Percentiles rank a stretch among this genome's conserved stretches.
These are phyloP conservation scores for Solanum gracilifrons DNA, from an alignment of 257 asterid genomes.

Conservation along the genomic window DNA sequence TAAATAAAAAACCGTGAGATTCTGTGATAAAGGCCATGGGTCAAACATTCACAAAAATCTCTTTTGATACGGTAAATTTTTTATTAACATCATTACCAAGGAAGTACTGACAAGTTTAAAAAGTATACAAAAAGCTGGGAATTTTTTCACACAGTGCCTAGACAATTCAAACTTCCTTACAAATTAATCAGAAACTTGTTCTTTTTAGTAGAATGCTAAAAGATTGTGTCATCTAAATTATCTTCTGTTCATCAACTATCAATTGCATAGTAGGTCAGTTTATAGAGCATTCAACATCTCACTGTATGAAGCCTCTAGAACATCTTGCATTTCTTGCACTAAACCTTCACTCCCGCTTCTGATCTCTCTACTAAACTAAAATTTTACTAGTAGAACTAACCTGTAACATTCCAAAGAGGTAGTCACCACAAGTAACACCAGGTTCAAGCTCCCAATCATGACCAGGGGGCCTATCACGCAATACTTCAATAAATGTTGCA, in stretches of 20 bases:
- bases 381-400: conserved; percentile 15
- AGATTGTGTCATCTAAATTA: not conserved
- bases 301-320: not conserved
- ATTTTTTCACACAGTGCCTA: not conserved
- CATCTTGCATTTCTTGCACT: not conserved
- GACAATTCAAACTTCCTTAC: not conserved
- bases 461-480: conserved; percentile 98
- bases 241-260: not conserved
- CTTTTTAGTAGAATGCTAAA: not conserved
- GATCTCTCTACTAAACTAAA: not conserved
- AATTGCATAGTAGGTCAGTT: not conserved
- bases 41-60: not conserved
- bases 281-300: not conserved
- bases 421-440: conserved; percentile 95
- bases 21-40: not conserved
- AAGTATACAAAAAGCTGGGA: not conserved
- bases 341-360: not conserved
- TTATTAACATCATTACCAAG: not conserved
- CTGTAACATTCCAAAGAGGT: conserved; percentile 92
- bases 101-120: not conserved
- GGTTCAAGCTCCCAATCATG: conserved; percentile 99
- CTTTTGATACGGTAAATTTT: not conserved
- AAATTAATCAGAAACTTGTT: not conserved
- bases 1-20: not conserved
- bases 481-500: conserved; percentile 91